Evolutionary conservation across 331 rosid species (phyloP).

Genomic region (Saraca asoca): DNA sequence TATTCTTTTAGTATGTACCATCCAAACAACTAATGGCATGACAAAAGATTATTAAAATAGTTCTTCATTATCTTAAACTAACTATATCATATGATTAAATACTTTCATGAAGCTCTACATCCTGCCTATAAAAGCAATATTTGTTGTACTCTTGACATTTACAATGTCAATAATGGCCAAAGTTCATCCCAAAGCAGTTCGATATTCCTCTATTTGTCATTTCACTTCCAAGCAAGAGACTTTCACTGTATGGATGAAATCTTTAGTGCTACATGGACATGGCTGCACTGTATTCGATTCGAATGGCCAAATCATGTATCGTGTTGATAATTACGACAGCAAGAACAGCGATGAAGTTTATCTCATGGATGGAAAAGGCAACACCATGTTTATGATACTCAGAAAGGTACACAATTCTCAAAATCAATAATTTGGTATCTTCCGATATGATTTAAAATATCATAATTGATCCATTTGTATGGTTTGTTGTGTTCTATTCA

Average conservation of each 20-base stretch:
- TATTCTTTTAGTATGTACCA: not conserved
- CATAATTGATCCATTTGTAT: no score
- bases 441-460: no score
- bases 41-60: no score
- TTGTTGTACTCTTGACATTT: not conserved
- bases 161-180: slow-evolving; percentile 23
- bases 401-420: slow-evolving; percentile 47
- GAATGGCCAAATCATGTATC: slow-evolving; percentile 39
- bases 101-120: not conserved
- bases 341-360: slow-evolving; percentile 38
- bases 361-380: slow-evolving; percentile 47
- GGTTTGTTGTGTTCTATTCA: no score
- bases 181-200: slow-evolving; percentile 36
- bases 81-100: not conserved
- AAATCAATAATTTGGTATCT: no score
- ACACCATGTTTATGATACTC: slow-evolving; percentile 36
- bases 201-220: slow-evolving; percentile 18
- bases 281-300: slow-evolving; percentile 51
- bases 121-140: slow-evolving; percentile 1
- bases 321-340: slow-evolving; percentile 49
- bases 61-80: not conserved
- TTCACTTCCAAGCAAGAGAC: slow-evolving; percentile 43
- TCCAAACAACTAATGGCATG: not conserved
- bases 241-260: slow-evolving; percentile 55
- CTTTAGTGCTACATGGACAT: slow-evolving; percentile 37